Base-by-base conservation (phyloP, 352 stramenopile genomes). In the Achlya hypogyna region DNA sequence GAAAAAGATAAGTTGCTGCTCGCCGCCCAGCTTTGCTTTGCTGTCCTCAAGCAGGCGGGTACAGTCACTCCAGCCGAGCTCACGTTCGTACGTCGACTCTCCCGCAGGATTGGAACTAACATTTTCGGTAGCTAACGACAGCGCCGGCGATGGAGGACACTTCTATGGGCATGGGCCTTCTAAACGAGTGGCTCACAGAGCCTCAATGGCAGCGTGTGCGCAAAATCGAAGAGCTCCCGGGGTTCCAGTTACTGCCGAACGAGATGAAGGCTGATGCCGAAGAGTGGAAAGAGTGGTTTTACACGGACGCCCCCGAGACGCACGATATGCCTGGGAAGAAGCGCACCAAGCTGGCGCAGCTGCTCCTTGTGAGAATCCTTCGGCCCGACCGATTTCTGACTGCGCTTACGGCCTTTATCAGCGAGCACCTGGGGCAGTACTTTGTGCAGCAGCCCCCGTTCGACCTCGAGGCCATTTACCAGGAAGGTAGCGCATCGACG, bases 271-370 rank as follows among this genome's bases (percentile, higher is more conserved):
- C 81, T 2, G 96, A 98, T 63, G 87, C 84, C 10, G 96, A 99
- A 53, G 96, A 98, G 54, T 99, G 96, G 96, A 79, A 81, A 51
- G 78, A 89, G 59, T 99, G 93, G 92, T 98, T 92, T 71, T 89
- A 98, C 38, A 71, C 84, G 9, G 91, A 97, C 52, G 89, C 91
- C 23, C 92, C 93, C 0, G 96, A 99, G 75, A 69, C 75, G 20
- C 79, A 80, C 22, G 76, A 89, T 25, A 78, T 98, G n/a, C 96
- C 96, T 25, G 94, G 94, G 18, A 83, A 96, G 29, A 92, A 87
- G 52, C 81, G 82, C 45, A 70, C 69, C 0, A 76, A 87, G 45
- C 47, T 94, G 20, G 70, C 91, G n/a, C 86, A 91, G 38, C 65
- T 97, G 12, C 59, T 81, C 25, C 23, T 85, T 20, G 62, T 97